Base-by-base conservation (phyloP, 208 protist species). In the Leishmania lainsoni region DNA sequence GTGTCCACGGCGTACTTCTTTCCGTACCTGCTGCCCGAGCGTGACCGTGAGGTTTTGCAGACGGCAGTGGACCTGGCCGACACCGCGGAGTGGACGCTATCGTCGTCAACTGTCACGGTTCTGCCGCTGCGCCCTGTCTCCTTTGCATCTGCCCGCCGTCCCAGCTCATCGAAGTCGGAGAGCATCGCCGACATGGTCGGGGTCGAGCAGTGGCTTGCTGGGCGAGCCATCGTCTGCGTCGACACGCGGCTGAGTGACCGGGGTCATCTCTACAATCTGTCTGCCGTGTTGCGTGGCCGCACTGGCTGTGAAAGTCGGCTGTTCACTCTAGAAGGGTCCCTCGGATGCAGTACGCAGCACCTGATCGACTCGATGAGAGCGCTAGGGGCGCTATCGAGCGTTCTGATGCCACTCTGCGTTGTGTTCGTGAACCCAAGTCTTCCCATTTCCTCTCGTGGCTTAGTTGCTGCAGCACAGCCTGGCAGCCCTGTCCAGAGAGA, bases 211-310 rank as follows among this genome's bases (percentile, higher is more conserved):
- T 83, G 89, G 68, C 85, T 90, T 6, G 83, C 85, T 1, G 86
- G 76, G 10, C 75, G 90, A 42, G 89, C 93, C 22, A 72, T 83
- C 17, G 87, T 98, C 42, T 94, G 90, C 78, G 86, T 98, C 52
- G 94, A 98, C 81, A 90, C 94, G 5, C 88, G 94, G 0, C 85
- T 98, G 76, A 87, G 88, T 42, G 93, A 95, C 59, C 79, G 82
- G 52, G 91, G 89, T 3, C 89, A 93, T 56, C 84, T 97, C 32
- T 95, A 93, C 85, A 97, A 97, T 84, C 80, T 96, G 17, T 87
- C 94, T 12, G 90, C 90, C 58, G 66, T 97, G 35, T 61, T 93
- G 76, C 85, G 86, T 51, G 91, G 89, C 29, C 84, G 88, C 20
- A 49, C 80, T 4, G 78, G 83, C 14, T 65, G 82, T 45, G 93